Evolutionary conservation across 805 yeast genomes (phyloP), one percentile per base, ranked within the genome.

Genomic region (Nakazawaea ernobii): DNA sequence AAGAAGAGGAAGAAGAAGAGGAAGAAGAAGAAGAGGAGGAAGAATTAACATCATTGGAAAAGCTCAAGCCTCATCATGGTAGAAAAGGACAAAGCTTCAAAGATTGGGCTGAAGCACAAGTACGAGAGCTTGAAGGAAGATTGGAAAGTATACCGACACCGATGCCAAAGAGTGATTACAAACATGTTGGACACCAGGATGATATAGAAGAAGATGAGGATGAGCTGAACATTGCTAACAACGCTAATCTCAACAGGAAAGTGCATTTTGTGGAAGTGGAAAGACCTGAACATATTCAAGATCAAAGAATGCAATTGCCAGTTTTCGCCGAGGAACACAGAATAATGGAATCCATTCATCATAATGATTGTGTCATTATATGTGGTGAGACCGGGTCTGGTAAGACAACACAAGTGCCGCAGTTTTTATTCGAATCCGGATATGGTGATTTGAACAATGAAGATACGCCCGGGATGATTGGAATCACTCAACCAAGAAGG

Each of bases 341-440:
- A 47, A 86, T 94, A 43, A 89, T 94, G 97, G 99, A 94, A 62
- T 96, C 97, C 1, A 78, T 94, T 43, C 87, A 86, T 60, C 95
- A 92, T 58, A 86, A 92, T 59, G 97, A 91, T 58, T 85, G 92
- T 51, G 81, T 91, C 0, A 84, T 94, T 11, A 74, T 94, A 26
- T 92, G 97, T 69, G 99, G 99, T 73, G 98, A 91, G 58, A 94
- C 99, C 1, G 99, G 99, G 58, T 90, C 97, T 2, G 99, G 99
- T 67, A 94, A 94, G 63, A 94, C 99, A 1, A 94, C 99, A 0
- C 99, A 94, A 67, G 92, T 94, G 4, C 99, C 99, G 0, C 99
- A 94, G 61, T 94, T 94, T 59, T 66, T 94, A 41, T 90, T 82
- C 60, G 99, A 94, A 66, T 80, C 96, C 0, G 98, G 98, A 1